Evolutionary conservation across 139 green algal species (phyloP).

Genomic region (Picochlorum sp.): DNA sequence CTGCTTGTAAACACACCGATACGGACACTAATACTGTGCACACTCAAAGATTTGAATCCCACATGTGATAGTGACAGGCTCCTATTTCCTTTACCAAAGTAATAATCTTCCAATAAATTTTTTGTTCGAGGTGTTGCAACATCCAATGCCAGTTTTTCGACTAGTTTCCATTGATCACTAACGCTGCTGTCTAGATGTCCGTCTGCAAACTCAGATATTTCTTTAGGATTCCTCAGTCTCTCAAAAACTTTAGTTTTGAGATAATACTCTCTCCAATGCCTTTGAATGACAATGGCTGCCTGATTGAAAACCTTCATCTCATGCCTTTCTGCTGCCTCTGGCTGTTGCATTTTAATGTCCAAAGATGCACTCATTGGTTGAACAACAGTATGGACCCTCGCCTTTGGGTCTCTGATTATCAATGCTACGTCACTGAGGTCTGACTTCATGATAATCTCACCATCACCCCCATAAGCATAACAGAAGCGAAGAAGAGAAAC

Average conservation of each 20-base stretch:
- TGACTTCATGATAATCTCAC: constrained; percentile 42
- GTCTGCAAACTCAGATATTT: constrained; percentile 4
- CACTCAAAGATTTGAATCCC: constrained; percentile 14
- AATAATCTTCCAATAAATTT: constrained; percentile 30
- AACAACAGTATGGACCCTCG: constrained; percentile 55
- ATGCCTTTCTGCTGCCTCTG: constrained; percentile 24
- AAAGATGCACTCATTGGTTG: constrained; percentile 38
- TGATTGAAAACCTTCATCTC: constrained; percentile 21
- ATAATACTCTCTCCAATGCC: constrained; percentile 25
- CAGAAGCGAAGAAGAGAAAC: constrained; percentile 47
- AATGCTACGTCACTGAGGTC: constrained; percentile 60
- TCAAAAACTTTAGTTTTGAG: background rate
- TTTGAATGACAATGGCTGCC: constrained; percentile 35
- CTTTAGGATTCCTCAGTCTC: background rate
- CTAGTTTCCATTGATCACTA: constrained; percentile 25
- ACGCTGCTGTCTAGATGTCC: background rate
- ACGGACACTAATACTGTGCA: constrained; percentile 9
- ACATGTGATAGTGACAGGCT: constrained; percentile 25
- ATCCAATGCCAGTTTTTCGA: constrained; percentile 42
- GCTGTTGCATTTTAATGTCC: constrained; percentile 5
- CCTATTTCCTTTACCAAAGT: constrained; percentile 15
- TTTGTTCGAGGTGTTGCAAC: constrained; percentile 36
- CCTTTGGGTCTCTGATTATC: constrained; percentile 55
- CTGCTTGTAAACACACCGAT: constrained; percentile 41
- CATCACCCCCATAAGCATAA: constrained; percentile 52